Conservation (phyloP, 495 filamentous ascomycete species). For the Aspergillus ellipticus region DNA sequence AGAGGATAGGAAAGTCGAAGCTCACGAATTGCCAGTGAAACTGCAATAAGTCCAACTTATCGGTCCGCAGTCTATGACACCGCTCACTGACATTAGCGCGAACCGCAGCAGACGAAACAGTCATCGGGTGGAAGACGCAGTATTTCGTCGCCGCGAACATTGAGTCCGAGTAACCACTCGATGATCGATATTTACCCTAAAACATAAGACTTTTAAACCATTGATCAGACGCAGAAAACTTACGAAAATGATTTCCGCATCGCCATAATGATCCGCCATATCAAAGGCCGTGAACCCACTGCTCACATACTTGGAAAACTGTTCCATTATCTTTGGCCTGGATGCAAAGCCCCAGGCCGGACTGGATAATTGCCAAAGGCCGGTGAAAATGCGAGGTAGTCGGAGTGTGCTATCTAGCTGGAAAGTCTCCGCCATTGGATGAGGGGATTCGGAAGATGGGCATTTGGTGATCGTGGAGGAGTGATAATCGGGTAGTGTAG, state of each 20-base stretch:
- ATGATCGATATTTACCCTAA: slow-evolving; percentile 36
- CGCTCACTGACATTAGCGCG: too few species aligned
- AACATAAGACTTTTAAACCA: slow-evolving; percentile 14
- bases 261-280: slow-evolving; percentile 48
- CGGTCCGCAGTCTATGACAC: too few species aligned
- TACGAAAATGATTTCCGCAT: slow-evolving; percentile 33
- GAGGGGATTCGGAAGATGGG: too few species aligned
- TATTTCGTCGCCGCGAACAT: slow-evolving; percentile 41
- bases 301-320: slow-evolving; percentile 24
- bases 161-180: slow-evolving; percentile 18
- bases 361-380: slow-evolving; percentile 44
- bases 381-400: slow-evolving; percentile 38
- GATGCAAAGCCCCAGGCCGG: slow-evolving; percentile 42
- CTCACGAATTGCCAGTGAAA: too few species aligned
- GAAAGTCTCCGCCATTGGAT: slow-evolving; percentile 21
- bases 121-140: too few species aligned
- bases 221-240: slow-evolving; percentile 13
- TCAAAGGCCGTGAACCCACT: slow-evolving; percentile 30
- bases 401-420: slow-evolving; percentile 20
- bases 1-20: too few species aligned
- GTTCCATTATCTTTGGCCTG: slow-evolving; percentile 19
- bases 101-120: too few species aligned
- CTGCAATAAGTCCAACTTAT: too few species aligned
- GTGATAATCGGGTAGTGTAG: too few species aligned
- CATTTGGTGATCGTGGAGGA: too few species aligned